Evolutionary conservation across 495 filamentous ascomycete species (phyloP).

Genomic region (Hypoxylon perforatum): DNA sequence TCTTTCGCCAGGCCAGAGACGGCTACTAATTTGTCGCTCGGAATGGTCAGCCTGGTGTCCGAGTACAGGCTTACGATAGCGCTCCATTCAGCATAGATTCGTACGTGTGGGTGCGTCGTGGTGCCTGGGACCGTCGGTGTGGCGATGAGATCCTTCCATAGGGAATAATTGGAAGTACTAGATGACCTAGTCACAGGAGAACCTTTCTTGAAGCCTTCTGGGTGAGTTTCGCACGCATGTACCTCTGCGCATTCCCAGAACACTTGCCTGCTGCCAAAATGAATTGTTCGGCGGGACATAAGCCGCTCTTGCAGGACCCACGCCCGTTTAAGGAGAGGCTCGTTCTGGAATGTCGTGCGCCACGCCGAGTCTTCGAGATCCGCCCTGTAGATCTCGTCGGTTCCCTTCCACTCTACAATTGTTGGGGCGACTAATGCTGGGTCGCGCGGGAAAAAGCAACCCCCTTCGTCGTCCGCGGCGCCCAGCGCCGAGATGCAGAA

Average conservation of each 20-base stretch:
- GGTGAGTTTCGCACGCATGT: conserved; percentile 16
- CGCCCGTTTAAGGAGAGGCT: conserved; percentile 2
- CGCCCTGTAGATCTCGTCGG: neutral
- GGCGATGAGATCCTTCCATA: conserved; percentile 18
- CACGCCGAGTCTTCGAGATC: conserved; percentile 11
- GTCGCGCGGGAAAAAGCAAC: conserved; percentile 5
- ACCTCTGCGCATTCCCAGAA: neutral
- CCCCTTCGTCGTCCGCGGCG: conserved; percentile 12
- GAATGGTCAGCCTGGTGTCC: neutral
- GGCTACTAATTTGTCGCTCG: conserved; percentile 11
- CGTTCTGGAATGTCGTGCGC: neutral
- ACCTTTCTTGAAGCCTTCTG: neutral
- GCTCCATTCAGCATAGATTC: conserved; percentile 3
- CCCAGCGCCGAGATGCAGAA: conserved; percentile 16
- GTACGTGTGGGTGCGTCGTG: neutral
- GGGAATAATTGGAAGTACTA: neutral
- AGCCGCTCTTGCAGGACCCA: neutral
- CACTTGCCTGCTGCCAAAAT: neutral
- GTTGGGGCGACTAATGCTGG: conserved; percentile 7
- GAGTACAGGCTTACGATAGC: conserved; percentile 5
- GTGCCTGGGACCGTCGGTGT: neutral
- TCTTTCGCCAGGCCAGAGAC: conserved; percentile 19
- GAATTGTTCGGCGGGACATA: neutral
- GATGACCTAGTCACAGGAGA: neutral
- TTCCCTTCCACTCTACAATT: neutral